Percentiles rank a stretch among this genome's conserved stretches.
Conservation (phyloP, 192 early-diverging fungal genomes). For the Mortierella alpina region DNA sequence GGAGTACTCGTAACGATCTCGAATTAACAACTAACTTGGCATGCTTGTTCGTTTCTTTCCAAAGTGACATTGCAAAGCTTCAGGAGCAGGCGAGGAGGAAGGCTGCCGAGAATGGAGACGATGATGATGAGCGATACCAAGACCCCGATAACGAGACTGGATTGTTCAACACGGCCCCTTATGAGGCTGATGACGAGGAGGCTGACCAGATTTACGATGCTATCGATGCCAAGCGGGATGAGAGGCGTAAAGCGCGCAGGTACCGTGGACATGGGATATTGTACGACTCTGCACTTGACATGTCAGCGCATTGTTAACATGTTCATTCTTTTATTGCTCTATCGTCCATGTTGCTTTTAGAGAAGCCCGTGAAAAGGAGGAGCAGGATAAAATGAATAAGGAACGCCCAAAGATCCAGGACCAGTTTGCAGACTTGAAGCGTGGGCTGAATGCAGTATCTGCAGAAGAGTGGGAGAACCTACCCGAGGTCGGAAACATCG, state of each 20-base stretch:
- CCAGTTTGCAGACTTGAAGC: slow-evolving; percentile 92
- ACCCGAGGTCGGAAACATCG: slow-evolving; percentile 87
- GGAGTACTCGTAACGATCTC: neutral
- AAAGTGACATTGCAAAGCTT: slow-evolving; percentile 44
- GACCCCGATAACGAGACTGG: slow-evolving; percentile 96
- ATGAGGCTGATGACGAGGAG: slow-evolving; percentile 97
- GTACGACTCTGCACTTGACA: neutral
- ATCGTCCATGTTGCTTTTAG: slow-evolving; percentile 33
- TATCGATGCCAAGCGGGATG: slow-evolving; percentile 92
- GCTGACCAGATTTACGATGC: slow-evolving; percentile 92
- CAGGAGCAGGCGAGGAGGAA: slow-evolving; percentile 59
- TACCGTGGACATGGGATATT: neutral
- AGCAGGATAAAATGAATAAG: slow-evolving; percentile 71
- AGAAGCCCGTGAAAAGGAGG: slow-evolving; percentile 79
- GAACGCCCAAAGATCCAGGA: slow-evolving; percentile 86
- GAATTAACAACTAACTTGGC: neutral
- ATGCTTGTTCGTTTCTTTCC: too few relatives aligned
- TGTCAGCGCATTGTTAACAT: neutral
- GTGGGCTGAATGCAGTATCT: slow-evolving; percentile 78
- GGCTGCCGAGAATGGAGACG: slow-evolving; percentile 70
- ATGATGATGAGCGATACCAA: slow-evolving; percentile 80
- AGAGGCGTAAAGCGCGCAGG: slow-evolving; percentile 76
- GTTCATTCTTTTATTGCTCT: neutral
- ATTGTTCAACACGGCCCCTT: slow-evolving; percentile 86
- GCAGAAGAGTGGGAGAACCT: slow-evolving; percentile 89